phyloP scores from a whole-genome alignment of 208 protist species.

The Trypanosoma mega region DNA sequence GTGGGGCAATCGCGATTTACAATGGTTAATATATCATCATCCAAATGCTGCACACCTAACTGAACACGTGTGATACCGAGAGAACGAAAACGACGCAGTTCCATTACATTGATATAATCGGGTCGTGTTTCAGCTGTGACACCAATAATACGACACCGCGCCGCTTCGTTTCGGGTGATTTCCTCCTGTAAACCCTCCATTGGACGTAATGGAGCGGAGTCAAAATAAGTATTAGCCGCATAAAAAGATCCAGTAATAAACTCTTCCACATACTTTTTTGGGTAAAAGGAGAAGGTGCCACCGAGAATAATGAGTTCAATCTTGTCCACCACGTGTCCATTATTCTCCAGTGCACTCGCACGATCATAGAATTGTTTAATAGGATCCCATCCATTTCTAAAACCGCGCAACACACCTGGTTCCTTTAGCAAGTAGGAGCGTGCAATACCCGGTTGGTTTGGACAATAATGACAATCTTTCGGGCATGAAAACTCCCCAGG shows the following conservation, averaged over 20 bases:
- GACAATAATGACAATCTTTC: slow-evolving; percentile 94
- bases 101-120: slow-evolving; percentile 96
- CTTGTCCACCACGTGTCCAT: slow-evolving; percentile 94
- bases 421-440: slow-evolving; percentile 92
- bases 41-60: slow-evolving; percentile 99
- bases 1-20: slow-evolving; percentile 98
- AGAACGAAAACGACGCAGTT: slow-evolving; percentile 82
- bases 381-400: slow-evolving; percentile 89
- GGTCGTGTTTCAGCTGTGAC: slow-evolving; percentile 99
- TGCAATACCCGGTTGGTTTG: slow-evolving; percentile 89
- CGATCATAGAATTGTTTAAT: slow-evolving; percentile 92
- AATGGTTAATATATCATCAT: slow-evolving; percentile 95
- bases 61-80: slow-evolving; percentile 98
- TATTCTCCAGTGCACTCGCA: slow-evolving; percentile 87
- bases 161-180: slow-evolving; percentile 90
- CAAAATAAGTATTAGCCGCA: slow-evolving; percentile 91
- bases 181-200: slow-evolving; percentile 76
- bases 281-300: slow-evolving; percentile 99
- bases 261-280: slow-evolving; percentile 92
- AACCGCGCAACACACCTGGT: slow-evolving; percentile 89
- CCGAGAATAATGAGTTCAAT: slow-evolving; percentile 99
- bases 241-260: slow-evolving; percentile 91
- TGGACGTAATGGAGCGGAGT: slow-evolving; percentile 54
- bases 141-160: slow-evolving; percentile 97
- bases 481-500: slow-evolving; percentile 90